Percentiles rank a stretch among this genome's conserved stretches.
Evolutionary conservation across 2,329 filamentous ascomycete genomes (phyloP).

Genomic region (Claviceps cyperi): DNA sequence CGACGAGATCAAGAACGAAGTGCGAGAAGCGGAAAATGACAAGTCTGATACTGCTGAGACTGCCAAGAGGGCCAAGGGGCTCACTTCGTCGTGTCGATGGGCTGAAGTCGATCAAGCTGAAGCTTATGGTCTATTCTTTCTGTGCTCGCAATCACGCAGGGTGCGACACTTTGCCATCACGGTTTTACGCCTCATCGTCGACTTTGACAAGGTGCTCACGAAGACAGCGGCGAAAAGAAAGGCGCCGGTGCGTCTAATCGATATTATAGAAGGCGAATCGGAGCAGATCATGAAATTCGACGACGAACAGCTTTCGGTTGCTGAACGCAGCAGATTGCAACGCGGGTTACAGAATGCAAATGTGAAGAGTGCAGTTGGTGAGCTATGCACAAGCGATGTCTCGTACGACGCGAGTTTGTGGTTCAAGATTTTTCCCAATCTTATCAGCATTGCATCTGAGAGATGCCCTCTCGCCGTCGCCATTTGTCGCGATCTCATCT

Average conservation of each 20-base stretch:
- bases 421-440: conserved; percentile 96
- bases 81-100: conserved; percentile 78
- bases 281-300: conserved; percentile 82
- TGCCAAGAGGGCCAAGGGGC: conserved; percentile 60
- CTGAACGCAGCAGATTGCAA: conserved; percentile 82
- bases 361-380: conserved; percentile 72
- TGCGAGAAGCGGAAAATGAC: conserved; percentile 54
- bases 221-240: conserved; percentile 45
- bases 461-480: conserved; percentile 85
- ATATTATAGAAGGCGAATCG: conserved; percentile 82
- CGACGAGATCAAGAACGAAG: conserved; percentile 83
- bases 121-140: conserved; percentile 89
- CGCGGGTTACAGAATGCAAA: conserved; percentile 77
- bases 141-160: conserved; percentile 86
- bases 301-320: conserved; percentile 78
- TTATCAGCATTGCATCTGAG: conserved; percentile 81
- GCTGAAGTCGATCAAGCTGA: conserved; percentile 94
- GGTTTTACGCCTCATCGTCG: conserved; percentile 78
- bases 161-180: conserved; percentile 86
- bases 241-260: conserved; percentile 63
- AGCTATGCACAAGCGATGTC: conserved; percentile 88
- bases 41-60: conserved; percentile 44
- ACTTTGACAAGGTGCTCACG: conserved; percentile 81
- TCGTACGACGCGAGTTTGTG: conserved; percentile 90
- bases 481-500: conserved; percentile 80